phyloP scores from a whole-genome alignment of 2,329 filamentous ascomycete species.

The Xylariomycetidae sp. region DNA sequence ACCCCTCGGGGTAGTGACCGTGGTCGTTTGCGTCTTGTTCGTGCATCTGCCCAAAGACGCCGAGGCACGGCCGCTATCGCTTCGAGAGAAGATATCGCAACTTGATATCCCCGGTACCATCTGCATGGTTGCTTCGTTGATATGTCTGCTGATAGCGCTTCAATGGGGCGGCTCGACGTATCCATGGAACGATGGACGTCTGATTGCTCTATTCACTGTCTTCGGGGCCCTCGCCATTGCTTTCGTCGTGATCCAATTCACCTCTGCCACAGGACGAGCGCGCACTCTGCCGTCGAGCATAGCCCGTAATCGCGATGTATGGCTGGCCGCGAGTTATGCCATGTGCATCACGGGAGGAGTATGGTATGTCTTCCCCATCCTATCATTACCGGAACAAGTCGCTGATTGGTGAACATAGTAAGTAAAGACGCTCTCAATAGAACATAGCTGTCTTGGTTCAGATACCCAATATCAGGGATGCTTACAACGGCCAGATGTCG shows the following conservation, averaged over 20 bases:
- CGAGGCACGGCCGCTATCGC: slow-evolving; percentile 1
- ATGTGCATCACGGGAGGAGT: slow-evolving; percentile 13
- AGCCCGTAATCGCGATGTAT: slow-evolving; percentile 11
- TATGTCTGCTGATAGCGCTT: slow-evolving; percentile 38
- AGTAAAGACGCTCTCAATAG: no score
- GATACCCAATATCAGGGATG: no score
- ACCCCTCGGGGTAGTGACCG: slow-evolving; percentile 10
- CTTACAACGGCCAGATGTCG: no score
- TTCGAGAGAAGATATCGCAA: slow-evolving; percentile 5
- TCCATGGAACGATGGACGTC: slow-evolving; percentile 25
- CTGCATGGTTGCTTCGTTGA: slow-evolving; percentile 20
- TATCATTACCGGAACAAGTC: no score
- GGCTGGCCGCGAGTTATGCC: slow-evolving; percentile 11
- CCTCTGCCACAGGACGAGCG: slow-evolving; percentile 1
- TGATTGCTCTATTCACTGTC: slow-evolving; percentile 30
- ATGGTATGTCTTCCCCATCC: no score
- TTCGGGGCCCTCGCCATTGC: slow-evolving; percentile 23
- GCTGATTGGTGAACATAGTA: no score
- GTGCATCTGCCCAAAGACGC: slow-evolving; percentile 4
- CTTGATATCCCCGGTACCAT: slow-evolving; percentile 11
- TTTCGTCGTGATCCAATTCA: slow-evolving; percentile 23
- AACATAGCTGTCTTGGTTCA: no score
- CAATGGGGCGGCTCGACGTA: slow-evolving; percentile 34
- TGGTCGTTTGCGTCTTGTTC: slow-evolving; percentile 11
- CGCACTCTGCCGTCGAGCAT: slow-evolving; percentile 6